Evolutionary conservation across 192 early-diverging fungal species (phyloP), one percentile per base, ranked within the genome.

Genomic region (Ambispora gerdemannii): DNA sequence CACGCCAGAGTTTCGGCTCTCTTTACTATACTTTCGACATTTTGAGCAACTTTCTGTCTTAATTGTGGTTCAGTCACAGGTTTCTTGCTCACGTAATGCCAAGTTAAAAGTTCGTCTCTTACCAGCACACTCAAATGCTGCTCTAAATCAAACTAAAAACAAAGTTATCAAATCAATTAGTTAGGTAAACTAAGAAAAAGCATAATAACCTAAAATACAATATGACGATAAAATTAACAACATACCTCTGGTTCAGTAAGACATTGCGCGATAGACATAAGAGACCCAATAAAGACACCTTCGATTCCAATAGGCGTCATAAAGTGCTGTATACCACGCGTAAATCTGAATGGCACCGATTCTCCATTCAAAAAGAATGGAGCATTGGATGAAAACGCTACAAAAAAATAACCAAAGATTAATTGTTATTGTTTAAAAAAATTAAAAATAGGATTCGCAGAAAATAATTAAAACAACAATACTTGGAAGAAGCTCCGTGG

Each of bases 301-400:
- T 98, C 98, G 6, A 99, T 83, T 4, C 96, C 95, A 66, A 92
- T 87, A 30, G 91, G 91, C 4, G 93, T 94, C 51, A 98, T 90
- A 80, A 98, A 98, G 33, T 90, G 78, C 83, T 97, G 95, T 59
- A 99, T 90, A 80, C 94, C 96, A 13, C 96, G 98, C 8, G 98
- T 99, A 77, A 98, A 86, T 8, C 98, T 87, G 91, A 99, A 99
- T 3, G 96, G 98, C 25, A 99, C 93, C 3, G 89, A 76, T 76
- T 99, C 97, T 32, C 81, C 84, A 76, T 84, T 90, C 64, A 86
- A 87, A 47, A 86, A 82, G 13, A 81, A 72, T 2, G 85, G 38
- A 43, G 83, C 3, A 72, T 76, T 53, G 4, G 51, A 53, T 53
- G 32, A 33, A 8, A 67, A 67, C 7, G 50, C 65, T 67, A 53